A percentile compares a stretch with the other conserved stretches of the same genome.
Conservation (phyloP, 768 basidiomycete species). For the Steccherinum ochraceum region DNA sequence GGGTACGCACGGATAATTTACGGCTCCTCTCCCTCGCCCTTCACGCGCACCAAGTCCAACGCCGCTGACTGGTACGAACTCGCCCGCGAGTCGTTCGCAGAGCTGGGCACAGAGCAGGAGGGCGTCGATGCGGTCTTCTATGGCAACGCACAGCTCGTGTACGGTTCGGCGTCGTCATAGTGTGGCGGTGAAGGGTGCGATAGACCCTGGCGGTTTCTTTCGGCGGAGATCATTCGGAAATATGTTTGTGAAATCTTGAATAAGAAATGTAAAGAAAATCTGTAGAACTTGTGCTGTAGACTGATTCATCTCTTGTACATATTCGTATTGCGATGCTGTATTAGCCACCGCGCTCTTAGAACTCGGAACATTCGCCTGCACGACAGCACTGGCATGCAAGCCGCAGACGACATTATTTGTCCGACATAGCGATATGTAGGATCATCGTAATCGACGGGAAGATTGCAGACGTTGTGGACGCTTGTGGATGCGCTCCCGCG, state of each 20-base stretch:
- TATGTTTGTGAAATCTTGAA: background rate
- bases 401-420: too few relatives aligned
- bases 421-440: too few relatives aligned
- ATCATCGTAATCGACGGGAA: too few relatives aligned
- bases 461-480: too few relatives aligned
- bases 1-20: constrained; percentile 80
- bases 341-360: too few relatives aligned
- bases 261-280: background rate
- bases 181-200: background rate
- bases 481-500: too few relatives aligned
- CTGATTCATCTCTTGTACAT: background rate
- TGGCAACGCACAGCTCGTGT: constrained; percentile 40
- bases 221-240: background rate
- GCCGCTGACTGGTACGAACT: constrained; percentile 77
- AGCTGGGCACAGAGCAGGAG: constrained; percentile 74
- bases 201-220: background rate
- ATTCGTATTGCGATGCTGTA: background rate
- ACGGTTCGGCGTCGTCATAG: constrained; percentile 17
- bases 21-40: constrained; percentile 66
- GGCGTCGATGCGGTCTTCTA: constrained; percentile 70
- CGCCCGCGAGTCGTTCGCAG: constrained; percentile 71
- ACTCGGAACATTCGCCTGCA: too few relatives aligned
- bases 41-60: constrained; percentile 38
- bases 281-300: background rate
- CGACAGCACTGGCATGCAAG: too few relatives aligned